Conservation (phyloP, 768 basidiomycete genomes). For the Lentinula boryana region DNA sequence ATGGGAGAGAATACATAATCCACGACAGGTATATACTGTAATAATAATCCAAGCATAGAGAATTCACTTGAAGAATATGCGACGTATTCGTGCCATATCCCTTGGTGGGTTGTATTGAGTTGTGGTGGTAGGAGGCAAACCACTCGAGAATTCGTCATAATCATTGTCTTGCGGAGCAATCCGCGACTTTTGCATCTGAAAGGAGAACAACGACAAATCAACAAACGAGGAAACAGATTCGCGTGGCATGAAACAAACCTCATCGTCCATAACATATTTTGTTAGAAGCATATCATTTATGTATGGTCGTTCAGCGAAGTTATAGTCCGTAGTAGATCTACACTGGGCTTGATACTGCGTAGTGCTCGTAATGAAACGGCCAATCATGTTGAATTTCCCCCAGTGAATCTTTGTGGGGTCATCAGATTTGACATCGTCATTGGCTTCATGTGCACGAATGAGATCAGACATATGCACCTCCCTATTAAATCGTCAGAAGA, state of each 20-base stretch:
- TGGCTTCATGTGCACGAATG: slow-evolving; percentile 81
- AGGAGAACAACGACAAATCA: background rate
- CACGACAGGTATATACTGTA: slow-evolving; percentile 2
- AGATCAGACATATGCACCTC: slow-evolving; percentile 91
- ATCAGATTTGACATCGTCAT: slow-evolving; percentile 60
- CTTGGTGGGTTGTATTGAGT: slow-evolving; percentile 2
- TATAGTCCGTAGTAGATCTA: slow-evolving; percentile 51
- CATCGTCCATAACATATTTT: slow-evolving; percentile 59
- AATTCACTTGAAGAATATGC: background rate
- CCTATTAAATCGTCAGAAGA: slow-evolving; percentile 31
- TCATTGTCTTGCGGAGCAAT: slow-evolving; percentile 45
- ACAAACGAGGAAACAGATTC: background rate
- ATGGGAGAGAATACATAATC: background rate
- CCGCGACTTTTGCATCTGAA: slow-evolving; percentile 61
- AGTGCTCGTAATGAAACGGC: slow-evolving; percentile 74
- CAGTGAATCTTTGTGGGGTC: slow-evolving; percentile 81
- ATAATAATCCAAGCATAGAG: background rate
- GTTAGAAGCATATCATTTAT: slow-evolving; percentile 52
- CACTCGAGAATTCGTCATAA: slow-evolving; percentile 22
- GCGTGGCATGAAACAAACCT: slow-evolving; percentile 36
- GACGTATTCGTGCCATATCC: background rate
- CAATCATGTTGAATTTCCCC: slow-evolving; percentile 95
- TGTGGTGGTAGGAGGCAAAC: background rate
- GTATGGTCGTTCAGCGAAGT: slow-evolving; percentile 48
- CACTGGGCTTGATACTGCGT: slow-evolving; percentile 76